Conservation (phyloP, 306 rosid species). For the Sindora glabra region DNA sequence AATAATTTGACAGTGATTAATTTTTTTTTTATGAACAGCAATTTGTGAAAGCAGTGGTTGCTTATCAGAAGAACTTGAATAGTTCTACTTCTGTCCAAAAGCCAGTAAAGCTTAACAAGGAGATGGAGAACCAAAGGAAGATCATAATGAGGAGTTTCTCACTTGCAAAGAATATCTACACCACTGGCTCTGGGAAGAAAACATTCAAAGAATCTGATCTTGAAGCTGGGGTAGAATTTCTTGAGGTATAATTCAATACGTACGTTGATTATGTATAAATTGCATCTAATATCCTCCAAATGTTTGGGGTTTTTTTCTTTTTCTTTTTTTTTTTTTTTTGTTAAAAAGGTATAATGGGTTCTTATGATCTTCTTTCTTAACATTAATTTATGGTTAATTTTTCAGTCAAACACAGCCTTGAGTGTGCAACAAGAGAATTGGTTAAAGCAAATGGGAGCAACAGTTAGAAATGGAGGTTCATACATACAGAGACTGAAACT, state of each 20-base stretch:
- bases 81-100: conserved; percentile 14
- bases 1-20: not conserved
- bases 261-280: no score
- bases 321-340: no score
- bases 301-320: no score
- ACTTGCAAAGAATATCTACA: conserved; percentile 21
- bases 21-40: conserved; percentile 21
- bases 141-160: conserved; percentile 23
- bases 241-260: no score
- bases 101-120: conserved; percentile 16
- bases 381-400: no score
- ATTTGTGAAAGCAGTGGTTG: conserved; percentile 35
- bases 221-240: conserved; percentile 24
- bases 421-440: conserved; percentile 32
- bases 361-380: no score
- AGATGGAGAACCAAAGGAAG: conserved; percentile 21
- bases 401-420: conserved; percentile 11
- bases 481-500: conserved; percentile 3
- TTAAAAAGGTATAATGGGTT: no score
- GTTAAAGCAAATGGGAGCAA: conserved; percentile 30
- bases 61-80: conserved; percentile 25
- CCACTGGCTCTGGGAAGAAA: not conserved
- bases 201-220: conserved; percentile 8
- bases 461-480: conserved; percentile 19
- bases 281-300: no score